phyloP scores from a whole-genome alignment of 352 stramenopile genomes.

The Pythium dissimile region DNA sequence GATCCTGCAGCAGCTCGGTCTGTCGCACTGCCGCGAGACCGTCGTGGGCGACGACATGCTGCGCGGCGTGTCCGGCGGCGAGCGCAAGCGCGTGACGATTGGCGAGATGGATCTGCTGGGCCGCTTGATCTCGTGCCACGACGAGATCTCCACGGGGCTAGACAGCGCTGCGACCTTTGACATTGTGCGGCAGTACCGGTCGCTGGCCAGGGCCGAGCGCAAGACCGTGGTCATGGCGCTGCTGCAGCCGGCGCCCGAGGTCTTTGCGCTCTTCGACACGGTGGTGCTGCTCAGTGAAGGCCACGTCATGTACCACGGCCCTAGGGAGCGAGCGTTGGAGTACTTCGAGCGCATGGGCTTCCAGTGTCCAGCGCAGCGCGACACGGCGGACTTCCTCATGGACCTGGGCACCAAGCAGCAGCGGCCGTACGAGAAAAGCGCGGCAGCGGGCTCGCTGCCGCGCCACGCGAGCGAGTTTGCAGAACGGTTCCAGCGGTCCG shows the following conservation, averaged over 20 bases:
- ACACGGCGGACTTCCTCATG: constrained; percentile 91
- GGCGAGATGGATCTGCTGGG: constrained; percentile 71
- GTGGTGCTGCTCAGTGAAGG: constrained; percentile 90
- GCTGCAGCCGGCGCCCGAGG: constrained; percentile 89
- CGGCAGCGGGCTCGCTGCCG: constrained; percentile 9
- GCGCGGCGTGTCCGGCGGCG: constrained; percentile 31
- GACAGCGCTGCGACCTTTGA: constrained; percentile 38
- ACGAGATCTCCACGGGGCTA: constrained; percentile 73
- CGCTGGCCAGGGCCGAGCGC: constrained; percentile 19
- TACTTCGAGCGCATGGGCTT: constrained; percentile 85
- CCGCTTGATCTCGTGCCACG: neutral
- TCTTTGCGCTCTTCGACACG: constrained; percentile 92
- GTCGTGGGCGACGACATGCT: constrained; percentile 40
- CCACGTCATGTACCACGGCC: constrained; percentile 84
- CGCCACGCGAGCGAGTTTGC: constrained; percentile 40
- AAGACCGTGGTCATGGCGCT: constrained; percentile 77
- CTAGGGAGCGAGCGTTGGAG: constrained; percentile 41
- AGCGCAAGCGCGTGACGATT: constrained; percentile 84
- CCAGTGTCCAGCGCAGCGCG: constrained; percentile 49
- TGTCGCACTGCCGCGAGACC: constrained; percentile 60
- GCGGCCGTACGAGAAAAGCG: constrained; percentile 25
- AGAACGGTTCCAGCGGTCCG: constrained; percentile 33
- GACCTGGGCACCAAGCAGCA: constrained; percentile 44
- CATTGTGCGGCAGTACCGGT: constrained; percentile 7
- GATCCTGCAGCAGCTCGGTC: constrained; percentile 39